Conservation (phyloP, 2,329 filamentous ascomycete genomes). For the Canariomyces notabilis region DNA sequence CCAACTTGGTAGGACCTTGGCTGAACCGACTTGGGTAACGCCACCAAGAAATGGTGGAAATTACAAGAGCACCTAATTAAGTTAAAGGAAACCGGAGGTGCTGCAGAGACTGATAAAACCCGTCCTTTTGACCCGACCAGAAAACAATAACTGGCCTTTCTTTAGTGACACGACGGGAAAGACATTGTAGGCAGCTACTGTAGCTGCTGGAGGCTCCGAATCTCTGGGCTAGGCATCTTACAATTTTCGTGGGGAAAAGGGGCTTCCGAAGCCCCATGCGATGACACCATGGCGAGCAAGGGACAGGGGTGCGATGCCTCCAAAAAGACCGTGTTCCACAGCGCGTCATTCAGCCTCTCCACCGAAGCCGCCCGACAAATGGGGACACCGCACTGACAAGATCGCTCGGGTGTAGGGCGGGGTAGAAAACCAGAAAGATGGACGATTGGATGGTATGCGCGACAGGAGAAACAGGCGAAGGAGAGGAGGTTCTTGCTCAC, state of each 20-base stretch:
- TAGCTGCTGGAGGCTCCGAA: no score
- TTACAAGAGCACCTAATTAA: conserved; percentile 1
- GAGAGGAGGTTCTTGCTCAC: conserved; percentile 22
- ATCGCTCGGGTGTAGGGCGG: neutral
- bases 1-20: neutral
- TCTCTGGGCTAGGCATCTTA: no score
- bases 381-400: neutral
- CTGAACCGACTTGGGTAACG: conserved; percentile 2
- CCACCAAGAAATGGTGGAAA: conserved; percentile 13
- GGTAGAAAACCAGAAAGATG: neutral
- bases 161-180: no score
- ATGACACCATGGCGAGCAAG: neutral
- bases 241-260: conserved; percentile 11
- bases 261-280: conserved; percentile 7
- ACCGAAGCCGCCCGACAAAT: conserved; percentile 4
- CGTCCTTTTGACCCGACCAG: no score
- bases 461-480: neutral
- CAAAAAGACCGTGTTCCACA: conserved; percentile 4
- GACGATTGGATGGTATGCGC: conserved; percentile 4
- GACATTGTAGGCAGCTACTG: conserved; percentile 6
- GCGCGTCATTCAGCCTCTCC: neutral
- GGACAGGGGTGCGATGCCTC: conserved; percentile 1
- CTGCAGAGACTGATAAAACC: no score
- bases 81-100: neutral
- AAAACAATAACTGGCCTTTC: no score